Conservation (phyloP, 306 rosid species). For the Medicago arabica region DNA sequence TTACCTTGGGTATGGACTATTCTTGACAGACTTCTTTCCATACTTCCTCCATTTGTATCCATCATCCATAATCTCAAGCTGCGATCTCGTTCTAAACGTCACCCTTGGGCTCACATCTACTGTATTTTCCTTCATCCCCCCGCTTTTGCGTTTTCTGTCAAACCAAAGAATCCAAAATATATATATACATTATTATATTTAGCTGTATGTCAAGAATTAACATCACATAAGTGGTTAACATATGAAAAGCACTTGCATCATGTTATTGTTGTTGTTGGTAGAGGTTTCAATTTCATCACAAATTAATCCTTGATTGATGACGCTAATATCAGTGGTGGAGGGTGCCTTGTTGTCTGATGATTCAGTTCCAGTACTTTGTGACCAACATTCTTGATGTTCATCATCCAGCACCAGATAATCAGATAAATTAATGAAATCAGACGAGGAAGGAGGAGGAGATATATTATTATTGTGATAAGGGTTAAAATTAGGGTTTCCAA, state of each 20-base stretch:
- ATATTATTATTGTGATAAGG: constrained; percentile 7
- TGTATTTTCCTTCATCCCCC: constrained; percentile 40
- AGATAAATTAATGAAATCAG: constrained; percentile 47
- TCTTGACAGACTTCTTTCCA: constrained; percentile 76
- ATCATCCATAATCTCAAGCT: constrained; percentile 75
- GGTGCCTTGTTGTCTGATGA: constrained; percentile 52
- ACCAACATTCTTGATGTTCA: constrained; percentile 38
- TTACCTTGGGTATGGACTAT: constrained; percentile 76
- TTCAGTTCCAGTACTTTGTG: constrained; percentile 49
- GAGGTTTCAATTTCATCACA: constrained; percentile 45
- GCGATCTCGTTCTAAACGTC: constrained; percentile 69
- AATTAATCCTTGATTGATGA: constrained; percentile 40
- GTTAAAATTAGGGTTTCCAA: constrained; percentile 54
- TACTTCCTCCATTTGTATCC: constrained; percentile 91
- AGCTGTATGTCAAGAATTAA: not conserved
- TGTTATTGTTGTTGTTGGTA: not conserved
- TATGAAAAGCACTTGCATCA: constrained; percentile 46
- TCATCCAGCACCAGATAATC: constrained; percentile 53
- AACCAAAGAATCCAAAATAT: not conserved
- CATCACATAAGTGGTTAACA: too few species aligned
- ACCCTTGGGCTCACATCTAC: constrained; percentile 45
- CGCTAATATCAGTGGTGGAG: not conserved
- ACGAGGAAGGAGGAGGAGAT: constrained; percentile 23
- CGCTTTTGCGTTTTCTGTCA: constrained; percentile 40
- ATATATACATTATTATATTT: not conserved